Conservation (phyloP, 202 grass and related monocot species). For the Setaria viridis region DNA sequence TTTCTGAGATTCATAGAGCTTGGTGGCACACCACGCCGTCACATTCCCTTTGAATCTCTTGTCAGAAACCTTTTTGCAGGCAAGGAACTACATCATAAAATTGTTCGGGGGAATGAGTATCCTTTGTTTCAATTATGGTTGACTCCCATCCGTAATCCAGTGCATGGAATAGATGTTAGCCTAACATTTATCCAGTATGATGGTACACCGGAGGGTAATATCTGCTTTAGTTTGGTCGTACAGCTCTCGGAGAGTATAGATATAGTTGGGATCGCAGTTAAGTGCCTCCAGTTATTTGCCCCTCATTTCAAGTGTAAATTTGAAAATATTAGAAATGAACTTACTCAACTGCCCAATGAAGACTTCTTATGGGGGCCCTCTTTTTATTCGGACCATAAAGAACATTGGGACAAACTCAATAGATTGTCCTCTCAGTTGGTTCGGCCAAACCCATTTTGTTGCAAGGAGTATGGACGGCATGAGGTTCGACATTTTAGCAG, state of each 20-base stretch:
- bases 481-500: too few species aligned
- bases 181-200: not conserved
- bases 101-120: not conserved
- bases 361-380: not conserved
- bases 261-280: not conserved
- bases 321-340: not conserved
- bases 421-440: not conserved
- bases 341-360: not conserved
- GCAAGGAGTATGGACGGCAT: not conserved
- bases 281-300: not conserved
- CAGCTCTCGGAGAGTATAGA: conserved; percentile 7
- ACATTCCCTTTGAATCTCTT: not conserved
- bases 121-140: not conserved
- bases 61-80: not conserved
- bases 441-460: conserved; percentile 19
- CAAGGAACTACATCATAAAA: not conserved
- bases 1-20: not conserved
- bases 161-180: not conserved
- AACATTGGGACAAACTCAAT: not conserved
- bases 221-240: not conserved
- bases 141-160: not conserved
- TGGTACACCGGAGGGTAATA: not conserved
- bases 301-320: not conserved
- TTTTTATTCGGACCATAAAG: not conserved
- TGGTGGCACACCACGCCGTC: not conserved